phyloP scores from a whole-genome alignment of 2,329 filamentous ascomycete species.

The Ambrosiella beaveri region DNA sequence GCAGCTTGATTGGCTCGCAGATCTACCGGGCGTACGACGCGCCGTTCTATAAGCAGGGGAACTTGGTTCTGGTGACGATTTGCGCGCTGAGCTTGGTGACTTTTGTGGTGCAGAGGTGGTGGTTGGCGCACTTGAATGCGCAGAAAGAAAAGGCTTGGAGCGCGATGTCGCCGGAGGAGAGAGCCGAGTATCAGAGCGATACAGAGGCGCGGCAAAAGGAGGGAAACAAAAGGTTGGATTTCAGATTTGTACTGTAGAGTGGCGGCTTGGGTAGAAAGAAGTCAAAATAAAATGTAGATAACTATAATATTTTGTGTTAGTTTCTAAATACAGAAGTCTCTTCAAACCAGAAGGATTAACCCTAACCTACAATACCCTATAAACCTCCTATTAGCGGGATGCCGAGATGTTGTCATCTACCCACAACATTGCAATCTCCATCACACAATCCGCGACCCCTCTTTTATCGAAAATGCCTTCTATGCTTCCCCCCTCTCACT shows the following conservation, averaged over 20 bases:
- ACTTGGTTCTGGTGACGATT: slow-evolving; percentile 20
- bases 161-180: slow-evolving; percentile 12
- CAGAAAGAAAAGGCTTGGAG: slow-evolving; percentile 11
- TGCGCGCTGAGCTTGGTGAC: slow-evolving; percentile 18
- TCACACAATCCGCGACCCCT: not conserved
- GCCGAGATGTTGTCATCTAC: not conserved
- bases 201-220: slow-evolving; percentile 13
- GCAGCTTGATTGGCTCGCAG: slow-evolving; percentile 28
- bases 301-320: not conserved
- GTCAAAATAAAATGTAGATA: not conserved
- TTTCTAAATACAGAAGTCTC: not conserved
- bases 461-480: not conserved
- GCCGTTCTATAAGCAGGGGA: slow-evolving; percentile 27
- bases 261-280: not conserved
- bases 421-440: not conserved
- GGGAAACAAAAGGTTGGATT: slow-evolving; percentile 15
- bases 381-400: not conserved
- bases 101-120: slow-evolving; percentile 25
- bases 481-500: not conserved
- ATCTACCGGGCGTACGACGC: slow-evolving; percentile 31
- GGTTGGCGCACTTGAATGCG: slow-evolving; percentile 25
- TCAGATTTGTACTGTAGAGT: slow-evolving; percentile 15
- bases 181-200: slow-evolving; percentile 10
- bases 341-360: not conserved
- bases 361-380: too few species aligned